phyloP scores from a whole-genome alignment of 2,329 filamentous ascomycete species.

The Penicillium vulpinum region DNA sequence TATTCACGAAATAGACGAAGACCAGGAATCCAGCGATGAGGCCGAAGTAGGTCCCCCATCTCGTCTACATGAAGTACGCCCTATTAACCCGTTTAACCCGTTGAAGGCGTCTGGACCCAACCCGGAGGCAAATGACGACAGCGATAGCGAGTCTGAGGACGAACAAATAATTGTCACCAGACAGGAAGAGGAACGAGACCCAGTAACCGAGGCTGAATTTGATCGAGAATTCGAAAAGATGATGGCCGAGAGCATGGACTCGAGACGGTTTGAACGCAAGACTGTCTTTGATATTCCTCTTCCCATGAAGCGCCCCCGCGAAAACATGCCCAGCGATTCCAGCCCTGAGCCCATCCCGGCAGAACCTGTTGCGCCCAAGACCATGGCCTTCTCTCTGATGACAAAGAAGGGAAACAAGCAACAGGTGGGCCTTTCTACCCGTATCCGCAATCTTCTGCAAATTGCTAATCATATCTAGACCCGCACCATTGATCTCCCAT shows the following conservation, averaged over 20 bases:
- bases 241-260: conserved; percentile 96
- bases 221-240: conserved; percentile 97
- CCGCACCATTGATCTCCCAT: conserved; percentile 78
- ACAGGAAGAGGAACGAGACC: conserved; percentile 85
- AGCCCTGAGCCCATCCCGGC: conserved; percentile 30
- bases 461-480: conserved; percentile 58
- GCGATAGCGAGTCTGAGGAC: conserved; percentile 58
- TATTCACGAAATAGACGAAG: conserved; percentile 57
- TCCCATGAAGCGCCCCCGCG: conserved; percentile 76
- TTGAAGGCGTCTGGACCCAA: conserved; percentile 46
- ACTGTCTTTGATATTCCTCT: conserved; percentile 93
- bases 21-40: conserved; percentile 52
- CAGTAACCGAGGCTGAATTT: conserved; percentile 94
- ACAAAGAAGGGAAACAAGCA: conserved; percentile 96
- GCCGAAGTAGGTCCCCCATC: conserved; percentile 37
- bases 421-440: conserved; percentile 62
- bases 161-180: conserved; percentile 90
- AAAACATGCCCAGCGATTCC: conserved; percentile 49
- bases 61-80: not conserved
- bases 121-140: conserved; percentile 46
- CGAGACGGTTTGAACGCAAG: conserved; percentile 93
- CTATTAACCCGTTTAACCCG: conserved; percentile 13
- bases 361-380: conserved; percentile 49
- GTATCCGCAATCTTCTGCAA: not conserved
- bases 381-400: conserved; percentile 95